Conservation (phyloP, 2,329 filamentous ascomycete species). For the Diaporthe australafricana region DNA sequence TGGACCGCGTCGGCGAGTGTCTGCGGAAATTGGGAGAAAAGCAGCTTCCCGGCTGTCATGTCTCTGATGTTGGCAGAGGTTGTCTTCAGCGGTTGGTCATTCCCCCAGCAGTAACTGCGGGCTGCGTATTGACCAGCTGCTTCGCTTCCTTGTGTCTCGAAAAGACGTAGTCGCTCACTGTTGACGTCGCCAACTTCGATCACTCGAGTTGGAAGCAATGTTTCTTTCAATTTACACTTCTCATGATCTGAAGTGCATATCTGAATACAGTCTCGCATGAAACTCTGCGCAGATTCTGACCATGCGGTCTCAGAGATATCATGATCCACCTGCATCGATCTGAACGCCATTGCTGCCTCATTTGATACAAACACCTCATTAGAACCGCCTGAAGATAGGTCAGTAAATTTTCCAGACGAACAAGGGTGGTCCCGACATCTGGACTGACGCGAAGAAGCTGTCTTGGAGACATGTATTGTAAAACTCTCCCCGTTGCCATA, state of each 20-base stretch:
- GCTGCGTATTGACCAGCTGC: neutral
- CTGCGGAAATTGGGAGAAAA: neutral
- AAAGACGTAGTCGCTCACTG: neutral
- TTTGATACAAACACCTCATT: neutral
- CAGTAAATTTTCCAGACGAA: neutral
- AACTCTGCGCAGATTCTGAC: neutral
- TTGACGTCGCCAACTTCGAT: neutral
- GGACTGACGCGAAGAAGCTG: neutral
- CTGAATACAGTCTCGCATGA: neutral
- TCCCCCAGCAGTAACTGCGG: conserved; percentile 10
- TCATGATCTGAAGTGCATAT: neutral
- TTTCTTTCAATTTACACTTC: neutral
- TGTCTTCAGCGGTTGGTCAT: neutral
- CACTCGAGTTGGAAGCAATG: neutral
- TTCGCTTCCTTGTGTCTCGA: neutral
- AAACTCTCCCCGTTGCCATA: too few species aligned
- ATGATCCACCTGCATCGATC: neutral
- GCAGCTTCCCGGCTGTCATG: neutral
- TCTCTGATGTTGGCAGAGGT: neutral
- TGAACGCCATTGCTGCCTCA: neutral
- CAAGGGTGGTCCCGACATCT: too few species aligned
- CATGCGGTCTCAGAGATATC: neutral
- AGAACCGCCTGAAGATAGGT: neutral
- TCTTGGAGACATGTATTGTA: neutral
- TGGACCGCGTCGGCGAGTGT: neutral